Evolutionary conservation across 2,329 filamentous ascomycete species (phyloP), one percentile per base, ranked within the genome.

Genomic region (Venturia asperata): DNA sequence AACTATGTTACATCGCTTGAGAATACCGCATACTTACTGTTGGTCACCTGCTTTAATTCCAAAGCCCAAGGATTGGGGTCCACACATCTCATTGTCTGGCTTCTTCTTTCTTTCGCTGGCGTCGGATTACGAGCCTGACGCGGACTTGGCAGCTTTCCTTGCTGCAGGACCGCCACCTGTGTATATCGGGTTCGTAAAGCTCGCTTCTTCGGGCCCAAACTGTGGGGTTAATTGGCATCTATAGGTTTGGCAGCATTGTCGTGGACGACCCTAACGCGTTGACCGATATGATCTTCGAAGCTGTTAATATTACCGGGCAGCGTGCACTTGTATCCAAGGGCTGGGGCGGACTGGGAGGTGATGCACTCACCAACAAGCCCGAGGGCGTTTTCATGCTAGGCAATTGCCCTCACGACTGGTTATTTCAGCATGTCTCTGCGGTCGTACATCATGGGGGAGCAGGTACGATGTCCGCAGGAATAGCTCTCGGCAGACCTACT

Each of bases 41-140:
- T 1, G 91, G 81, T 91, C 92, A 0, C 89, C 86, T 11, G 94
- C 99, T 15, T 93, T 99, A n/a, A 86, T 90, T 1, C 93, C 93
- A 0, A 90, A 89, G 37, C 94, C 94, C 19, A 81, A 96, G 1
- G 94, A 99, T 77, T 99, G 92, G 77, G 93, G 90, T 49, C 93
- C 97, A 75, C 97, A 94, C 93, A 94, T 99, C 74, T 86, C 91
- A 52, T 91, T 97, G 7, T 97, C 94, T 0, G 94, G 94, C 0
- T 97, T 97, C 77, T 99, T 94, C 94, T 97, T 99, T 76, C 78
- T 99, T 60, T 88, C 96, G 69, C 92, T 97, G 74, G 71, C 68
- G 9, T 76, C 81, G 65, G 78, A 80, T 37, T 97, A 87, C 81
- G 81, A 83, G 61, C 92, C 94, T 1, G 89, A 92, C 0, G 75